A percentile compares a stretch with the other conserved stretches of the same genome.
These are phyloP conservation scores for Spatholobus suberectus DNA, from an alignment of 306 rosid species.

Conservation along the genomic window DNA sequence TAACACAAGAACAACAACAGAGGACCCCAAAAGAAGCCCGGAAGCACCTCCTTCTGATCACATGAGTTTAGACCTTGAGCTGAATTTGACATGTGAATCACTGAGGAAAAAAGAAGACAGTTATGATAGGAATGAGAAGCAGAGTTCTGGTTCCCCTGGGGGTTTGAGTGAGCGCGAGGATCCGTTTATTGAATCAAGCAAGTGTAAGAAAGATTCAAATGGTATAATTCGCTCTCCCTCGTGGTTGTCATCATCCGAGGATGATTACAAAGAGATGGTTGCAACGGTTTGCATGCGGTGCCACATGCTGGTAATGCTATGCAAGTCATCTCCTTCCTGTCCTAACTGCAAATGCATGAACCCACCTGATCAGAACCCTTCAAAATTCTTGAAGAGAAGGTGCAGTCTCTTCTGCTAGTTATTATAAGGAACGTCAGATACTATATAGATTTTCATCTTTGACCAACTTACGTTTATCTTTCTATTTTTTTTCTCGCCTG, in stretches of 20 bases:
- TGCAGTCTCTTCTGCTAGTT: constrained; percentile 59
- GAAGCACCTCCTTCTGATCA: constrained; percentile 40
- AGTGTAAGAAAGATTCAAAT: constrained; percentile 36
- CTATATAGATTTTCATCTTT: constrained; percentile 29
- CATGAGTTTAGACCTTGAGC: constrained; percentile 82
- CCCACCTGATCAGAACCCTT: constrained; percentile 65
- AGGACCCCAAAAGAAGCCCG: constrained; percentile 56
- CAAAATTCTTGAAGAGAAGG: constrained; percentile 62
- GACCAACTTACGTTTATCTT: constrained; percentile 15
- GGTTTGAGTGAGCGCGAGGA: constrained; percentile 33
- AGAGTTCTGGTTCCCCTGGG: constrained; percentile 20
- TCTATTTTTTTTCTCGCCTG: background rate
- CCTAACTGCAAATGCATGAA: constrained; percentile 96
- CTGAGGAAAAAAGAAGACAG: constrained; percentile 39
- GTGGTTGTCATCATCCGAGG: constrained; percentile 60
- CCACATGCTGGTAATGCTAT: constrained; percentile 90
- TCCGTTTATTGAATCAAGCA: constrained; percentile 41
- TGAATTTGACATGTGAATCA: constrained; percentile 73
- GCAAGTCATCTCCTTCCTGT: constrained; percentile 85
- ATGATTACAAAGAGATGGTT: constrained; percentile 73
- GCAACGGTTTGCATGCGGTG: constrained; percentile 89
- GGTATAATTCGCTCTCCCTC: constrained; percentile 45
- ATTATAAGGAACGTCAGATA: background rate
- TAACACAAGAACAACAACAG: constrained; percentile 59
- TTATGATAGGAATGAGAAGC: constrained; percentile 30